Evolutionary conservation across 345 rosid genomes (phyloP), one percentile per base, ranked within the genome.

Genomic region (Salix brachista): DNA sequence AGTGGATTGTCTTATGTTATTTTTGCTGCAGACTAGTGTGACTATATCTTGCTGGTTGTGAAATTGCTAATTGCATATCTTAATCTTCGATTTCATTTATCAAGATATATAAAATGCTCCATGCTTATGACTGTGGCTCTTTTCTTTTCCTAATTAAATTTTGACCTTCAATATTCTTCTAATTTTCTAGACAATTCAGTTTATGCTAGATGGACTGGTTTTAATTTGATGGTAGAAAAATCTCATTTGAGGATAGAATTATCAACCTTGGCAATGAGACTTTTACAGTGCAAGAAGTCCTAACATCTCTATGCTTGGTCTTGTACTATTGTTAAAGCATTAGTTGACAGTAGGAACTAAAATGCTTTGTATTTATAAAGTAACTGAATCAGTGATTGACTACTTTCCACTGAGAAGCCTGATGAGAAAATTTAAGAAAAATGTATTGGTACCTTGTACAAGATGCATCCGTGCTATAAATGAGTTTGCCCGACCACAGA

Each of bases 391-490:
- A 46, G 50, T 46, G 17, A 46, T 46, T 13, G 50, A 4, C 50
- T 46, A 46, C 16, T 46, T 46, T 46, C 50, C 17, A 14, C 50
- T 25, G 66, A n/a, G 5, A 62, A 62, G 30, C 13, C 66, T 26
- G 16, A n/a, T 62, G 16, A 62, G 14, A 62, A 68, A 62, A 68
- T 78, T 60, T 52, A 5, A 48, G 48, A 37, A 54, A 75, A 79
- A 28, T 70, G 39, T 36, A 61, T 46, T 4, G 36, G 16, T 72
- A 81, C 84, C 84, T 81, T 81, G 84, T 62, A 81, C 84, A 36
- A 73, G 81, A 71, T 81, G 84, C 84, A 81, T 81, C 52, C 84
- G 71, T 73, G 84, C 84, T 77, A 81, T 77, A 23, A 81, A 81
- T 34, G 84, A 77, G 72, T 70, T 39, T 32, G 75, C 25, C 19